These are phyloP conservation scores for Drechslerella stenobrocha DNA, from an alignment of 2,329 filamentous ascomycete genomes.

Conservation along the genomic window DNA sequence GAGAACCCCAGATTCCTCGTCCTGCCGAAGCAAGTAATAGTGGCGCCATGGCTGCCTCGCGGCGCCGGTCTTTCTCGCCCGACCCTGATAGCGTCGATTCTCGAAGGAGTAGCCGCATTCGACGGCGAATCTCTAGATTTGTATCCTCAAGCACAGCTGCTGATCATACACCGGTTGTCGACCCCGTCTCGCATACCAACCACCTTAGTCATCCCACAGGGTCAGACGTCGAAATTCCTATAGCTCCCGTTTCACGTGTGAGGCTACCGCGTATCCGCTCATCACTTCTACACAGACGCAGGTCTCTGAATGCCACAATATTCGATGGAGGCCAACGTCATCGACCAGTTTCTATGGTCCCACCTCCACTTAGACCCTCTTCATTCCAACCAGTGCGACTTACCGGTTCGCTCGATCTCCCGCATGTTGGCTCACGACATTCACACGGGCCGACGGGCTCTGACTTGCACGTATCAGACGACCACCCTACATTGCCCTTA, in stretches of 20 bases:
- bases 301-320: conserved; percentile 13
- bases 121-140: conserved; percentile 42
- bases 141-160: conserved; percentile 26
- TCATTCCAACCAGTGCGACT: conserved; percentile 18
- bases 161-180: conserved; percentile 10
- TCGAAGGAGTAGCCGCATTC: conserved; percentile 38
- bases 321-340: conserved; percentile 15
- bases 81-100: conserved; percentile 42
- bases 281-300: conserved; percentile 22
- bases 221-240: background rate
- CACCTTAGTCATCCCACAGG: background rate
- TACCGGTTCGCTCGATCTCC: conserved; percentile 28
- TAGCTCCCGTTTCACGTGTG: conserved; percentile 9
- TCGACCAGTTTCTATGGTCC: conserved; percentile 26
- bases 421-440: background rate
- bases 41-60: conserved; percentile 6
- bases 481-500: background rate
- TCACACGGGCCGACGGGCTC: background rate
- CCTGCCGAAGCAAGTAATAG: background rate
- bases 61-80: conserved; percentile 40
- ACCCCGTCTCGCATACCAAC: background rate
- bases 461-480: conserved; percentile 3
- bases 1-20: conserved; percentile 5
- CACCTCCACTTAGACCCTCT: conserved; percentile 17
- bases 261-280: conserved; percentile 29